Conservation (phyloP, 148 eudicot species). For the Amaranthus cruentus region DNA sequence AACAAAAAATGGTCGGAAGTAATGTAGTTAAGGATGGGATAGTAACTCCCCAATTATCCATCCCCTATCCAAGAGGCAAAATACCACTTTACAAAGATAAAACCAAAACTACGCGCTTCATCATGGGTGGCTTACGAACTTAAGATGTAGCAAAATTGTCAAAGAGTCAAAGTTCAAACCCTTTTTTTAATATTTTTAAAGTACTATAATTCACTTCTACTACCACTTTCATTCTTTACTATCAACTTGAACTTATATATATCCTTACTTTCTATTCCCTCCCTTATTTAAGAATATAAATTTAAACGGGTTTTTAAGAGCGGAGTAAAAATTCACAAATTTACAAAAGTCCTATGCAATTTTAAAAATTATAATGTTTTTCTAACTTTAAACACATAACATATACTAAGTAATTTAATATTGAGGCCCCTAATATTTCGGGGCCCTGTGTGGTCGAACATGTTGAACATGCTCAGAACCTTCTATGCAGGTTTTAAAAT, state of each 20-base stretch:
- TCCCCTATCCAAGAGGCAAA: conserved; percentile 9
- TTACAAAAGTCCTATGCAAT: background rate
- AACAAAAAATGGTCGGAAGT: background rate
- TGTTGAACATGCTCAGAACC: too few relatives aligned
- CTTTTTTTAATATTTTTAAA: conserved; percentile 9
- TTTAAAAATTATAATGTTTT: conserved; percentile 1
- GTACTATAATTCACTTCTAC: conserved; percentile 16
- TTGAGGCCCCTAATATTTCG: too few relatives aligned
- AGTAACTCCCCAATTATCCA: background rate
- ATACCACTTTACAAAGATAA: conserved; percentile 14
- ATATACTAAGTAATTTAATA: too few relatives aligned
- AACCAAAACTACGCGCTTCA: conserved; percentile 12
- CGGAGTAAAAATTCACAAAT: background rate
- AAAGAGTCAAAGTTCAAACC: conserved; percentile 58
- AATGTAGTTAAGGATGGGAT: too few relatives aligned
- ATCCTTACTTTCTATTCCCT: background rate
- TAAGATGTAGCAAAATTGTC: conserved; percentile 28
- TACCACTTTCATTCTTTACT: conserved; percentile 19
- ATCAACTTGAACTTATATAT: conserved; percentile 3
- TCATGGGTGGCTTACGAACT: background rate
- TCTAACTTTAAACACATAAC: too few relatives aligned
- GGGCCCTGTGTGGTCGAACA: too few relatives aligned
- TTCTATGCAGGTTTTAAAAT: too few relatives aligned
- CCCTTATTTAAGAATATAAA: too few relatives aligned
- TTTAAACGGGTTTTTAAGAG: too few relatives aligned